phyloP scores from a whole-genome alignment of 1,284 basidiomycete species.

The Cryptococcus sp. region DNA sequence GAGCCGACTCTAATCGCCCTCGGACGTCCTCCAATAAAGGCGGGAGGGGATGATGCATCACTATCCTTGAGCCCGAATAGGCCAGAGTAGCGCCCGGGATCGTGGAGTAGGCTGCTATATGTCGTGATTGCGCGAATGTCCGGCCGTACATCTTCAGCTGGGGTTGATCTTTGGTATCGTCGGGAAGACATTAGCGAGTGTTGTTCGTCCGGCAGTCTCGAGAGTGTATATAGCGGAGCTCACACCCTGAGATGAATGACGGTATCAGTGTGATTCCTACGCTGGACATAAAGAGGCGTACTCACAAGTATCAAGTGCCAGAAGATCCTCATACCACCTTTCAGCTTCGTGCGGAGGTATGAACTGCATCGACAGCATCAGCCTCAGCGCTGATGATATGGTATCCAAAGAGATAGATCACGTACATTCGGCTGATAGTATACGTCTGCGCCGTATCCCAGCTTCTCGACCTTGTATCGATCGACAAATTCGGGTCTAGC shows the following conservation, averaged over 20 bases:
- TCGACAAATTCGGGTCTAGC: constrained; percentile 28
- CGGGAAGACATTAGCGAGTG: neutral
- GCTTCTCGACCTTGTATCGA: constrained; percentile 26
- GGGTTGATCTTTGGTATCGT: constrained; percentile 51
- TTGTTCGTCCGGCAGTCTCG: too few relatives aligned
- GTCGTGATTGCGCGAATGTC: constrained; percentile 56
- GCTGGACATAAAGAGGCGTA: neutral
- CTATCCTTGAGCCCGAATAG: constrained; percentile 55
- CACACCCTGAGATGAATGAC: constrained; percentile 32
- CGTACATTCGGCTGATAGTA: constrained; percentile 52
- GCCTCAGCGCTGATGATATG: neutral
- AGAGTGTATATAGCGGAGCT: neutral
- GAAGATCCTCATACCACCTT: constrained; percentile 54
- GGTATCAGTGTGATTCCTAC: constrained; percentile 2
- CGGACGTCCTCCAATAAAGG: constrained; percentile 55
- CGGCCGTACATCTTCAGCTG: constrained; percentile 60
- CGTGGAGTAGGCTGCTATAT: constrained; percentile 57
- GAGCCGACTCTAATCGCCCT: constrained; percentile 44
- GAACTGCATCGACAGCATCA: constrained; percentile 40
- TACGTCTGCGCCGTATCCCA: constrained; percentile 49
- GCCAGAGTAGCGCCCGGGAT: constrained; percentile 50
- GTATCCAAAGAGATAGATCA: neutral
- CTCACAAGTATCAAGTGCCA: constrained; percentile 53
- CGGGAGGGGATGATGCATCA: constrained; percentile 55
- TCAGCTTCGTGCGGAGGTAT: constrained; percentile 43